These are phyloP conservation scores for Hirschfeldia incana DNA, from an alignment of 345 rosid species.

Conservation along the genomic window DNA sequence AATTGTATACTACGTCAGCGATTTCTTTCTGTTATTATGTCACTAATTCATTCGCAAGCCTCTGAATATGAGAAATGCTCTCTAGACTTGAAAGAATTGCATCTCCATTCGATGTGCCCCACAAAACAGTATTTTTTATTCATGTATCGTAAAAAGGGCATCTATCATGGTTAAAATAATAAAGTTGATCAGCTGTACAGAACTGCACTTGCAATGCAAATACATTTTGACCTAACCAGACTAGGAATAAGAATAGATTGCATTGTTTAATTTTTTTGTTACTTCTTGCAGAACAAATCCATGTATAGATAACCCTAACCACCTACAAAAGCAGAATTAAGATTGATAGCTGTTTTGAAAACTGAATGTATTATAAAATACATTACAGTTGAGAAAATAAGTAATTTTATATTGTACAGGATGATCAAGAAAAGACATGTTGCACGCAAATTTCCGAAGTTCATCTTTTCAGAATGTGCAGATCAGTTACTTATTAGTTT, in stretches of 20 bases:
- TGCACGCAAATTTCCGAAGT: neutral
- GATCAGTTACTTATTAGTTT: constrained; percentile 36
- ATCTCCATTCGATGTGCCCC: neutral
- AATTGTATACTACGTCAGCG: neutral
- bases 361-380: neutral
- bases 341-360: constrained; percentile 20
- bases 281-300: neutral
- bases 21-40: neutral
- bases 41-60: neutral
- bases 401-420: neutral
- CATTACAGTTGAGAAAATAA: neutral
- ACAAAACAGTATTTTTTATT: constrained; percentile 5
- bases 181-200: neutral
- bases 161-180: neutral
- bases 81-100: constrained; percentile 11
- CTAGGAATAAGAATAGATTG: neutral
- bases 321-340: constrained; percentile 5
- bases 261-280: neutral
- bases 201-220: neutral
- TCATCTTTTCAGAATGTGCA: neutral
- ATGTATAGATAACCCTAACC: neutral
- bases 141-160: neutral
- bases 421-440: neutral
- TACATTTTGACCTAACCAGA: neutral
- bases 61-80: constrained; percentile 5